Evolutionary conservation across 495 filamentous ascomycete species (phyloP).

Genomic region (Usnea hakonensis): DNA sequence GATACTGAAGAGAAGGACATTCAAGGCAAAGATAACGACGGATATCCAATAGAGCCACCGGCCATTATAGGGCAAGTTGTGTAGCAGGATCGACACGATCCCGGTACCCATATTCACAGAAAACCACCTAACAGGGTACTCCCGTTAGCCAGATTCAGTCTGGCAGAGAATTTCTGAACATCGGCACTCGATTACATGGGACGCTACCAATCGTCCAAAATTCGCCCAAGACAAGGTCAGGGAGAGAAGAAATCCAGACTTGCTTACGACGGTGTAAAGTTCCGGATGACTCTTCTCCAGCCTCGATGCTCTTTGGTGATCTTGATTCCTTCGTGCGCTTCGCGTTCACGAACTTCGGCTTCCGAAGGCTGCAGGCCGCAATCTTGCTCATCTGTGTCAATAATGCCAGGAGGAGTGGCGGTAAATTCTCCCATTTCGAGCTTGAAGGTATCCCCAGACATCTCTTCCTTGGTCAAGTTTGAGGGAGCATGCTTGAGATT

Average conservation of each 20-base stretch:
- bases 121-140: conserved; percentile 37
- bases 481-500: no score
- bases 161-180: background rate
- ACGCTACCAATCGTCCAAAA: background rate
- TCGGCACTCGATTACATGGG: background rate
- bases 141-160: background rate
- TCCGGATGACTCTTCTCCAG: conserved; percentile 14
- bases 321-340: background rate
- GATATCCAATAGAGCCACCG: conserved; percentile 47
- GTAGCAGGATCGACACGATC: conserved; percentile 52
- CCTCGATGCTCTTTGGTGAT: conserved; percentile 2
- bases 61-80: conserved; percentile 50
- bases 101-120: conserved; percentile 58
- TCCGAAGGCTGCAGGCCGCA: background rate
- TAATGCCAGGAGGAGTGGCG: no score
- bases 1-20: conserved; percentile 44
- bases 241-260: background rate
- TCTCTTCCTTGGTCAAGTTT: no score
- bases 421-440: no score
- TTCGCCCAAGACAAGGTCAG: background rate
- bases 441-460: no score
- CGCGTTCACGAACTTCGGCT: background rate
- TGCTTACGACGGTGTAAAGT: conserved; percentile 21
- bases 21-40: conserved; percentile 46
- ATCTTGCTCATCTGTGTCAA: no score